phyloP scores from a whole-genome alignment of 164 flowering plant genomes.

The Warburgia ugandensis region DNA sequence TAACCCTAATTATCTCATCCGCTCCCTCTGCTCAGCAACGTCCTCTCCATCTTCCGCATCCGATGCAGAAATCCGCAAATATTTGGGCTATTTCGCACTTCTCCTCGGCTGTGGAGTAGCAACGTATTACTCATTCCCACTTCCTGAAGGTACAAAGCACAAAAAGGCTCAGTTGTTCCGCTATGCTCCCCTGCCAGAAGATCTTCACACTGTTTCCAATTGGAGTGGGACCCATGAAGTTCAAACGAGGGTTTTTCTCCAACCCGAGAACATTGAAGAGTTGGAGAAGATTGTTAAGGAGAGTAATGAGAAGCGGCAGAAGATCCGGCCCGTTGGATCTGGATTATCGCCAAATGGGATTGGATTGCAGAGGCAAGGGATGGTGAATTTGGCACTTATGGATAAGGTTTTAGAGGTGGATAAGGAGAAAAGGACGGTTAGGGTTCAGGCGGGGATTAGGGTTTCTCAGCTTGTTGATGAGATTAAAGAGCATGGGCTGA shows the following conservation, averaged over 20 bases:
- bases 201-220: slow-evolving; percentile 89
- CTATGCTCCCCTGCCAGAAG: slow-evolving; percentile 89
- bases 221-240: slow-evolving; percentile 99
- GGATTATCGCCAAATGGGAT: slow-evolving; percentile 95
- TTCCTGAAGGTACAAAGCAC: slow-evolving; percentile 78
- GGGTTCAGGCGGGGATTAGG: slow-evolving; percentile 86
- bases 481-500: slow-evolving; percentile 75
- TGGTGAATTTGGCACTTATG: slow-evolving; percentile 92
- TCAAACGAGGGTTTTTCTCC: slow-evolving; percentile 63
- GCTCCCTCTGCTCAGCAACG: slow-evolving; percentile 23
- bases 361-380: slow-evolving; percentile 75
- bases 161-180: slow-evolving; percentile 84
- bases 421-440: slow-evolving; percentile 61
- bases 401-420: slow-evolving; percentile 88
- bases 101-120: slow-evolving; percentile 70
- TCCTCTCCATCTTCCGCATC: slow-evolving; percentile 32
- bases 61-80: slow-evolving; percentile 67
- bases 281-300: slow-evolving; percentile 59
- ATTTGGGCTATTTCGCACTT: slow-evolving; percentile 77
- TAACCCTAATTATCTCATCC: slow-evolving; percentile 19
- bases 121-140: slow-evolving; percentile 97
- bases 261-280: slow-evolving; percentile 63
- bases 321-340: slow-evolving; percentile 88
- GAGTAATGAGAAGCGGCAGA: slow-evolving; percentile 41
- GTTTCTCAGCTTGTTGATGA: slow-evolving; percentile 88